Evolutionary conservation across 345 rosid species (phyloP).

Genomic region (Lepidium aucheri): DNA sequence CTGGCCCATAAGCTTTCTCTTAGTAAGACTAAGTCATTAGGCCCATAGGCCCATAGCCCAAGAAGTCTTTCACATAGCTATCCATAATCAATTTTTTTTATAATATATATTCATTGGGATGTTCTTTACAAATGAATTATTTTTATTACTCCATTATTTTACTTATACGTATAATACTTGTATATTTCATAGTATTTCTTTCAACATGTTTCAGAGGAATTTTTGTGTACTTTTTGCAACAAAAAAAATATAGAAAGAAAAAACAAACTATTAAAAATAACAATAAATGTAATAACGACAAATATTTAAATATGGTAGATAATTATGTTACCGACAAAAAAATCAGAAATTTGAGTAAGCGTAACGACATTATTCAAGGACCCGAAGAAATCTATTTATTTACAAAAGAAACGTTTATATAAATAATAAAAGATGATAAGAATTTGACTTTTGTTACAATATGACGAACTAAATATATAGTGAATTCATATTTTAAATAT

Average conservation of each 20-base stretch:
- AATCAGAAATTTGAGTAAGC: background rate
- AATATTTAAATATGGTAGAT: too few species aligned
- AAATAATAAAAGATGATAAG: background rate
- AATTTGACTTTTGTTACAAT: slow-evolving; percentile 14
- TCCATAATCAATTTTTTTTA: too few species aligned
- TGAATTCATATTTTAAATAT: background rate
- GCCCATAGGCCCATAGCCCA: too few species aligned
- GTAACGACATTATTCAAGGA: too few species aligned
- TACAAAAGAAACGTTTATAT: slow-evolving; percentile 3
- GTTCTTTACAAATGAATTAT: too few species aligned
- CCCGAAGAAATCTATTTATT: too few species aligned
- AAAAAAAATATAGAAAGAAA: background rate
- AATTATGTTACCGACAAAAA: background rate
- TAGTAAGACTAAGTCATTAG: too few species aligned
- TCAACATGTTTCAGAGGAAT: background rate
- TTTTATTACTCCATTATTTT: too few species aligned
- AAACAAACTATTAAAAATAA: background rate
- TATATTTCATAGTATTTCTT: background rate
- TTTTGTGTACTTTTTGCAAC: background rate
- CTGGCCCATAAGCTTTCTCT: too few species aligned
- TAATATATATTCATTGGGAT: too few species aligned
- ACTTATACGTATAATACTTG: background rate
- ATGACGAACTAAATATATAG: background rate
- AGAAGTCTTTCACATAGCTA: too few species aligned
- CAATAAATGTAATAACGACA: background rate